A percentile compares a stretch with the other conserved stretches of the same genome.
Evolutionary conservation across 441 rosid species (phyloP).

Genomic region (Populus tomentosa): DNA sequence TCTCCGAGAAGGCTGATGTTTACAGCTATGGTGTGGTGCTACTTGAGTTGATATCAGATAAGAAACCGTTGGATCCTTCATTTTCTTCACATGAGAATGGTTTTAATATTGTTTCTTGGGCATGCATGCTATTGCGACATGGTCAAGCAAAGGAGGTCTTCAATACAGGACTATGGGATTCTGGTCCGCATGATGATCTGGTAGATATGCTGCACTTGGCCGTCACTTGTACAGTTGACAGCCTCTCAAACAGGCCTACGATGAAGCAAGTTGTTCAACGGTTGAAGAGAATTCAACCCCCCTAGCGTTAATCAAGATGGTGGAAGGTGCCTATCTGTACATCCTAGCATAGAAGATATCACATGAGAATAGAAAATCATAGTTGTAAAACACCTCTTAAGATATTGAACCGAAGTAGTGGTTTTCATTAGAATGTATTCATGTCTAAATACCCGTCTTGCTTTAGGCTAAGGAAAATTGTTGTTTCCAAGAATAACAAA

Average conservation of each 20-base stretch:
- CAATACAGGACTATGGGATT: no score
- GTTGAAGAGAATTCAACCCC: constrained; percentile 67
- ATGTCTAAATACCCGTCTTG: background rate
- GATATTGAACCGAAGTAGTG: background rate
- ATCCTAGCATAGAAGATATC: constrained; percentile 14
- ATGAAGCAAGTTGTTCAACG: constrained; percentile 51
- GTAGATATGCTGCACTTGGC: constrained; percentile 68
- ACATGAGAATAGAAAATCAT: background rate
- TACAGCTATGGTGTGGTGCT: constrained; percentile 57
- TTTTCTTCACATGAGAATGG: constrained; percentile 84
- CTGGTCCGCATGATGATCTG: constrained; percentile 7
- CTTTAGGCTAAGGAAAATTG: background rate
- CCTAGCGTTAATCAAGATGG: background rate
- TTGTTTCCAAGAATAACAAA: background rate
- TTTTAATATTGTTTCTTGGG: constrained; percentile 92
- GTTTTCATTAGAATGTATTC: background rate
- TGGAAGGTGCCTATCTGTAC: constrained; percentile 10
- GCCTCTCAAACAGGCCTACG: constrained; percentile 70
- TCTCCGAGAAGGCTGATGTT: constrained; percentile 50
- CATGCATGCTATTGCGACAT: constrained; percentile 44
- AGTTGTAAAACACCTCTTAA: background rate
- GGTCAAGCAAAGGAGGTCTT: no score
- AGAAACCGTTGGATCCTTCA: constrained; percentile 57
- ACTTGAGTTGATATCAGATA: constrained; percentile 79
- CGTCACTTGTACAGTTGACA: no score